phyloP scores from a whole-genome alignment of 202 grass and related monocot genomes.

The Schoenoplectus tabernaemontani region DNA sequence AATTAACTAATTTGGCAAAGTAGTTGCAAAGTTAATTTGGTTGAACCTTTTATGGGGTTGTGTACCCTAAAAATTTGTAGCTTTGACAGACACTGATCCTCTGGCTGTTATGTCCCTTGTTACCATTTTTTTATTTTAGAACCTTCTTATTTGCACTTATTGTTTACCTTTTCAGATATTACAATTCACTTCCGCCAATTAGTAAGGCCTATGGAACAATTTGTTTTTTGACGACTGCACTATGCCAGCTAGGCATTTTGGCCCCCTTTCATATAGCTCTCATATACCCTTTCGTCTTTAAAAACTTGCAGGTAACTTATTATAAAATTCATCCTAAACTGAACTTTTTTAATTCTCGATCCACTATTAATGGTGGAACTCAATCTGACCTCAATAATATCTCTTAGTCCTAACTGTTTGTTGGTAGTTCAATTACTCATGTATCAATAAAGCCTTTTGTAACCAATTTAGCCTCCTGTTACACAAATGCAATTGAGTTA shows the following conservation, averaged over 20 bases:
- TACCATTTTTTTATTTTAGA: not conserved
- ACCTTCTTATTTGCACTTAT: not conserved
- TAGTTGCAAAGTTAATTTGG: not conserved
- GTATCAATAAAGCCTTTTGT: not conserved
- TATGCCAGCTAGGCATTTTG: slow-evolving; percentile 41
- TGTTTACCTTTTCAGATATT: slow-evolving; percentile 61
- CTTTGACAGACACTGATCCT: not conserved
- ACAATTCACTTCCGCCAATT: slow-evolving; percentile 92
- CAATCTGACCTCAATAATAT: not conserved
- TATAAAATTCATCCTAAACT: not conserved
- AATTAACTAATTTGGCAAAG: not conserved
- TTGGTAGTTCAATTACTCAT: not conserved
- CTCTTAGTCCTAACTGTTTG: not conserved
- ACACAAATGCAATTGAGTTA: too few species aligned
- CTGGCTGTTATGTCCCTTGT: not conserved
- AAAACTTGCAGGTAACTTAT: slow-evolving; percentile 52
- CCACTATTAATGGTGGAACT: not conserved
- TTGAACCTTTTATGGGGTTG: not conserved
- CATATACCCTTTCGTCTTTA: slow-evolving; percentile 35
- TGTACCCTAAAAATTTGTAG: not conserved
- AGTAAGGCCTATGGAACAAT: slow-evolving; percentile 79
- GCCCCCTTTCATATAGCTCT: not conserved
- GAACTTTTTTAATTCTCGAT: not conserved
- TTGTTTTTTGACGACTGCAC: slow-evolving; percentile 56
- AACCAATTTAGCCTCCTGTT: not conserved